Base-by-base conservation (phyloP, 495 filamentous ascomycete genomes). In the Lophiotrema nucula region DNA sequence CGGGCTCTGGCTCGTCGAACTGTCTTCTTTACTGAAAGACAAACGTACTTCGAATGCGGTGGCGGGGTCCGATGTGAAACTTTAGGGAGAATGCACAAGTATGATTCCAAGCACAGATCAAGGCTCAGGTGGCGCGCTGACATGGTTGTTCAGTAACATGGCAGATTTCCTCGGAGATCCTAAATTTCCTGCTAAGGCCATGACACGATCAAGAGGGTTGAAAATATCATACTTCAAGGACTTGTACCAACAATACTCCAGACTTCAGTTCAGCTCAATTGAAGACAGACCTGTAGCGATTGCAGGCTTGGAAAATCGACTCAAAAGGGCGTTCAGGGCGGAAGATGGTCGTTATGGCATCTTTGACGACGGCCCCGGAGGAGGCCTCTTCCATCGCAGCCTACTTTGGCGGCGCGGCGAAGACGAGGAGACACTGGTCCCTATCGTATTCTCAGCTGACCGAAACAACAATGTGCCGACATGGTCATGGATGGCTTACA, bases 1-100 rank as follows among this genome's bases (percentile, higher is more conserved):
- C 45, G 70, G 4, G 73, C 65, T 0, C 42, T 78, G 19, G 69
- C 76, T 2, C 65, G 70, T 18, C 38, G 76, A 25, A 73, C 73
- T 1, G 73, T 79, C n/a, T 68, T 69, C 58, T 79, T 77, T 53
- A 72, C 71, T 0, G 65, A 62, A 4, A 68, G 43, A 5, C 72
- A 77, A 45, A 65, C 68, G 2, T 77, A 76, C 35, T 76, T 64
- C 67, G 74, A 77, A 39, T 79, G 76, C 52, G 74, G 75, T 0
- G 44, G 58, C 10, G 74, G 72, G 0, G 66, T 74, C 4, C 56
- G 67, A 2, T 77, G 74, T 47, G 73, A 75, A 46, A 73, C 70
- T 4, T 23, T 64, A 2, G 55, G 48, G 5, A 60, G 55, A 31
- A 53, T 54, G 47, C 24, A 66, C 22, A 75, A 76, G 74, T 76